Evolutionary conservation across 768 basidiomycete species (phyloP).

Genomic region (Leccinum subtestaceum): DNA sequence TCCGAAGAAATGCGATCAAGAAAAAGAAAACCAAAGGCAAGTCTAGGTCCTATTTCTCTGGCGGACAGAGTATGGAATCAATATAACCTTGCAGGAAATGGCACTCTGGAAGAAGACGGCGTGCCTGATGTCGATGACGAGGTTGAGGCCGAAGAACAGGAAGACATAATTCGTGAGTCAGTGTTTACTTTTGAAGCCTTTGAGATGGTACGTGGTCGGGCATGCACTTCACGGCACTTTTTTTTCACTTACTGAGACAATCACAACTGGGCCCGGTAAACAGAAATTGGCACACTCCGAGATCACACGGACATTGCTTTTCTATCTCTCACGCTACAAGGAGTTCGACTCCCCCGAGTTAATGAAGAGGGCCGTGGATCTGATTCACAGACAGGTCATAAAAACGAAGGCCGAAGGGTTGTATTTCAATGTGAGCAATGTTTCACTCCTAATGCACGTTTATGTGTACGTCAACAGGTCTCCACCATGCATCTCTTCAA

Average conservation of each 20-base stretch:
- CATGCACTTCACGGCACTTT: conserved; percentile 12
- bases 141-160: conserved; percentile 53
- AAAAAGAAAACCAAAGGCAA: conserved; percentile 50
- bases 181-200: conserved; percentile 91
- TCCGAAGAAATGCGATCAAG: conserved; percentile 57
- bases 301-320: conserved; percentile 78
- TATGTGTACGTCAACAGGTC: conserved; percentile 52
- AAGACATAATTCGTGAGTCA: conserved; percentile 74
- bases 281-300: conserved; percentile 91
- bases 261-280: conserved; percentile 15
- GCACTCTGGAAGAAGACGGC: conserved; percentile 52
- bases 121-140: conserved; percentile 69
- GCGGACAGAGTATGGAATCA: conserved; percentile 11
- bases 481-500: conserved; percentile 89
- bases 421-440: conserved; percentile 80
- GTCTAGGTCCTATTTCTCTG: conserved; percentile 33
- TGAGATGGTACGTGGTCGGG: conserved; percentile 61
- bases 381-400: conserved; percentile 90
- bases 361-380: conserved; percentile 85
- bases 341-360: conserved; percentile 74
- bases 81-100: conserved; percentile 32
- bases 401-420: conserved; percentile 90
- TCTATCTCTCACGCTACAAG: conserved; percentile 80
- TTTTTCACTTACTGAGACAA: conserved; percentile 19
- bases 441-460: conserved; percentile 5